Evolutionary conservation across 73 alveolate species (phyloP).

Genomic region (Effrenium voratum): DNA sequence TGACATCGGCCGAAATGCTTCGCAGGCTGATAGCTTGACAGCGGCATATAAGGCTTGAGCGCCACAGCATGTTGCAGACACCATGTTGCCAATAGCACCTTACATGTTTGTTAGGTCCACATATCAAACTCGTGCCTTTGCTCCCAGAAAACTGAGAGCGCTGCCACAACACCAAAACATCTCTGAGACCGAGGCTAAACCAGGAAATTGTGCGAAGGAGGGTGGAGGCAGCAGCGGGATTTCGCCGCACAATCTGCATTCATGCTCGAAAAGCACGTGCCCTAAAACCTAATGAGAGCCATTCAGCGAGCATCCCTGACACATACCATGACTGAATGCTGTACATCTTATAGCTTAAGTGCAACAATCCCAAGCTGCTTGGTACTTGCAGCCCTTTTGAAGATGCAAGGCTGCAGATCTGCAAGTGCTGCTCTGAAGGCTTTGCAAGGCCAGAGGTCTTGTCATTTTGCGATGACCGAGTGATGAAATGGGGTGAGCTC

Average conservation of each 20-base stretch:
- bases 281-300: neutral
- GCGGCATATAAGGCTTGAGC: constrained; percentile 4
- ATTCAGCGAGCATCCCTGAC: no score
- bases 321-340: no score
- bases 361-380: no score
- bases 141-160: neutral
- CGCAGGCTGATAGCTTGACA: neutral
- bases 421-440: no score
- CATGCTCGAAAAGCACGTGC: neutral
- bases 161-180: neutral
- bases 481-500: no score
- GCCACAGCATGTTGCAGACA: constrained; percentile 56
- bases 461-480: no score
- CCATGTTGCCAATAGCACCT: constrained; percentile 41
- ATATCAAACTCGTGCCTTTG: neutral
- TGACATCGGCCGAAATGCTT: no score
- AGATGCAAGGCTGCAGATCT: no score
- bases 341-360: no score
- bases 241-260: constrained; percentile 73
- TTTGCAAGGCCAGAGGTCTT: no score
- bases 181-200: neutral
- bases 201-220: constrained; percentile 52
- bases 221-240: constrained; percentile 63
- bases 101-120: neutral
- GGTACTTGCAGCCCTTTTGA: no score